phyloP scores from a whole-genome alignment of 164 flowering plant genomes.

The Cinnamomum chago region DNA sequence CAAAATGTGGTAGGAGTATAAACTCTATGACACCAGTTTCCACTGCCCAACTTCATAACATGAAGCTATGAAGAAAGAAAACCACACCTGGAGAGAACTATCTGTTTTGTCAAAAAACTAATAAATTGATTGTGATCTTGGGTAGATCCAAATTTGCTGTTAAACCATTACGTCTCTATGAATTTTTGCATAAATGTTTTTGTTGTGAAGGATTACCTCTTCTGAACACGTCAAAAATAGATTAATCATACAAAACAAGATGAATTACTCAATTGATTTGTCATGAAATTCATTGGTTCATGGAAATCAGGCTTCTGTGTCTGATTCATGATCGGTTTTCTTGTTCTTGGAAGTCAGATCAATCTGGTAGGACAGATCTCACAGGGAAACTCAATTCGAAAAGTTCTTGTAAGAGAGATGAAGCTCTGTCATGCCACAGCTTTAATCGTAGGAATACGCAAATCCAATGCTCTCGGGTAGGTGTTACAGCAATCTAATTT shows the following conservation, averaged over 20 bases:
- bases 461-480: slow-evolving; percentile 47
- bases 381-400: slow-evolving; percentile 21
- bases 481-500: slow-evolving; percentile 3
- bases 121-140: too few relatives aligned
- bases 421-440: slow-evolving; percentile 42
- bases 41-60: too few relatives aligned
- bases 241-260: background rate
- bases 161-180: too few relatives aligned
- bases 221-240: background rate
- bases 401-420: slow-evolving; percentile 44
- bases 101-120: too few relatives aligned
- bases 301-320: background rate
- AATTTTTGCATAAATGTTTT: too few relatives aligned
- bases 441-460: slow-evolving; percentile 56
- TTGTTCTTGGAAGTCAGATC: slow-evolving; percentile 43
- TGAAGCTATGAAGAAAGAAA: too few relatives aligned
- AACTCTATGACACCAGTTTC: too few relatives aligned
- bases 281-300: background rate
- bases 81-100: too few relatives aligned
- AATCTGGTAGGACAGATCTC: slow-evolving; percentile 49
- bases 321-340: background rate
- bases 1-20: too few relatives aligned
- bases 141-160: too few relatives aligned
- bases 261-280: background rate
- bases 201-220: background rate